phyloP scores from a whole-genome alignment of 2,329 filamentous ascomycete genomes.

The Cryphonectria parasitica region DNA sequence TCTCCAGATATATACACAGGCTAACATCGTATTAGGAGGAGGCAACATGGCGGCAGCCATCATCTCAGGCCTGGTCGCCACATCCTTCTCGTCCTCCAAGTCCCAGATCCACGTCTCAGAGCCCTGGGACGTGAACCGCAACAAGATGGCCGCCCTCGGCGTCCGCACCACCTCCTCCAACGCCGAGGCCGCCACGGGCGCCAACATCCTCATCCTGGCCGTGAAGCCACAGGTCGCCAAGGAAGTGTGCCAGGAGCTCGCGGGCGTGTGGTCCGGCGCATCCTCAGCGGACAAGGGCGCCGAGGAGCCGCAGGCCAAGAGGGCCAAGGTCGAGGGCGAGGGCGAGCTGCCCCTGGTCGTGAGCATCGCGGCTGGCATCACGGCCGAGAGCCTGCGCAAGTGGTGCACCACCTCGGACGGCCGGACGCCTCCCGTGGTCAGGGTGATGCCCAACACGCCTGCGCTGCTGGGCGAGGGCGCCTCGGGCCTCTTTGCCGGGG shows the following conservation, averaged over 20 bases:
- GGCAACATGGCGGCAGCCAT: slow-evolving; percentile 59
- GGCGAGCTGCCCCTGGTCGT: slow-evolving; percentile 47
- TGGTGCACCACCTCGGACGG: slow-evolving; percentile 47
- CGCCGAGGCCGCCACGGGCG: slow-evolving; percentile 47
- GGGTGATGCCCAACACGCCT: slow-evolving; percentile 58
- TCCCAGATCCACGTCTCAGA: slow-evolving; percentile 52
- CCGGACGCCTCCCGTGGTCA: slow-evolving; percentile 48
- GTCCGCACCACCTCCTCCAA: slow-evolving; percentile 53
- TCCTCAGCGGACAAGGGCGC: background rate
- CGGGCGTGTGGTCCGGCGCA: slow-evolving; percentile 38
- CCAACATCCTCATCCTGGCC: slow-evolving; percentile 53
- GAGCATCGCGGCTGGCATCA: slow-evolving; percentile 55
- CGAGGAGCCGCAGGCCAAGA: slow-evolving; percentile 3
- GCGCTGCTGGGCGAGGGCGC: slow-evolving; percentile 55
- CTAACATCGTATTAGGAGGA: slow-evolving; percentile 40
- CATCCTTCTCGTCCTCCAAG: slow-evolving; percentile 44
- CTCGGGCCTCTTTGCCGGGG: slow-evolving; percentile 50
- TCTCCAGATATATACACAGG: background rate
- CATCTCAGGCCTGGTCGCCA: slow-evolving; percentile 51
- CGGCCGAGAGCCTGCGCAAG: slow-evolving; percentile 45
- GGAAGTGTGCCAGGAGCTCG: slow-evolving; percentile 52
- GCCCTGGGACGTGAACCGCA: slow-evolving; percentile 57
- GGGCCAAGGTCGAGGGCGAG: background rate
- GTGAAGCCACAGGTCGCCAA: slow-evolving; percentile 57
- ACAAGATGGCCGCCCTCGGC: slow-evolving; percentile 51